Base-by-base conservation (phyloP, 2,329 filamentous ascomycete species). In the Calonectria naviculata region DNA sequence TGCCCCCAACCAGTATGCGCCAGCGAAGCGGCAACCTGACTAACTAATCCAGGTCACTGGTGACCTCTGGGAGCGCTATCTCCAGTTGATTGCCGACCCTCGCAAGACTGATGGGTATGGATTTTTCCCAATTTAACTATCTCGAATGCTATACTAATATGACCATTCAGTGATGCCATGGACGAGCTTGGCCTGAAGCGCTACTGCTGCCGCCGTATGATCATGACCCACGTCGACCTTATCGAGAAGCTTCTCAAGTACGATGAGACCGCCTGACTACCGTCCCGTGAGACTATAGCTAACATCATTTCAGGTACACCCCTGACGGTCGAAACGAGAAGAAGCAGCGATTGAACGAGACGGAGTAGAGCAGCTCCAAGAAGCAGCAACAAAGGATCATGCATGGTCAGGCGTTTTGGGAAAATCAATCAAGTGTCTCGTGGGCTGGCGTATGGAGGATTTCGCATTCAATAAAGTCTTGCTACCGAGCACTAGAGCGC, bases 171-270 rank as follows among this genome's bases (percentile, higher is more conserved):
- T 81, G 95, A 98, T 83, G 97, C 96, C 47, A 97, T 99, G 93
- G 95, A 98, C 84, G 90, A 95, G 82, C 92, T 99, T 65, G 95
- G 95, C 68, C 93, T 97, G 81, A 96, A 95, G 85, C 92, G 97
- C 78, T 99, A 99, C 88, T 99, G 97, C 90, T 99, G 97, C 87
- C 94, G 97, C 78, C 93, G 97, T 81, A 99, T 99, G 97, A 92
- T 99, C 84, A 98, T 99, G 94, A 99, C 97, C 71, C 97, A 99
- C 85, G 97, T 99, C 80, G 97, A 99, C 83, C 89, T 99, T 73
- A 98, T 99, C 79, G 97, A 99, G 89, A 99, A 99, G 87, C 91
- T 99, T 62, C 91, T 99, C 76, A 94, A 96, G 94, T 97, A 92
- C 78, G 90, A 67, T 42, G 28, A 46, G 34, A 38, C 44, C 21